These are phyloP conservation scores for Cyberlindnera xylosilytica DNA, from an alignment of 805 yeast species.

Conservation along the genomic window DNA sequence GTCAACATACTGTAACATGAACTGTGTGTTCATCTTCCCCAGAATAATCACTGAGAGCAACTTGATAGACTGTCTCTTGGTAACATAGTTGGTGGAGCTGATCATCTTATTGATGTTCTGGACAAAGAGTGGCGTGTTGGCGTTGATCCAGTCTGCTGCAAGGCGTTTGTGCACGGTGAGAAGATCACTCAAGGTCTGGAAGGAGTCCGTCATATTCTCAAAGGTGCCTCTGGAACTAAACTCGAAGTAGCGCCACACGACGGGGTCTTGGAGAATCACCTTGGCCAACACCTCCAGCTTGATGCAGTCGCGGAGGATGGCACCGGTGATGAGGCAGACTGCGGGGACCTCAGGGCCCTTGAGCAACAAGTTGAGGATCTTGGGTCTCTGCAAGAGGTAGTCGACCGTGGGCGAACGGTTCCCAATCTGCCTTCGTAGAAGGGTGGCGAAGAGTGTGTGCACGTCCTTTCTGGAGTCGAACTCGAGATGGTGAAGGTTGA, in stretches of 20 bases:
- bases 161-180: constrained; percentile 66
- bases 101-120: constrained; percentile 64
- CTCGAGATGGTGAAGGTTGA: constrained; percentile 63
- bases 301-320: constrained; percentile 80
- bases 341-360: constrained; percentile 74
- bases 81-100: constrained; percentile 79
- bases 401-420: constrained; percentile 84
- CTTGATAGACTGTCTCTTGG: constrained; percentile 85
- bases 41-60: constrained; percentile 70
- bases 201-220: constrained; percentile 88
- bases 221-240: constrained; percentile 75
- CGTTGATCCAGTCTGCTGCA: constrained; percentile 64
- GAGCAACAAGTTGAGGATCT: constrained; percentile 58
- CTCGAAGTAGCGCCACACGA: constrained; percentile 79
- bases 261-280: constrained; percentile 53
- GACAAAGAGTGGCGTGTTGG: constrained; percentile 57
- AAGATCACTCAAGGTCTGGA: constrained; percentile 69
- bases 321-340: constrained; percentile 68
- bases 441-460: constrained; percentile 63
- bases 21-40: constrained; percentile 63
- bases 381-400: constrained; percentile 66
- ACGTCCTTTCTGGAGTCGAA: constrained; percentile 91
- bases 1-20: constrained; percentile 75
- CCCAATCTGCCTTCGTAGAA: constrained; percentile 76
- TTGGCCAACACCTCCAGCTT: constrained; percentile 69